phyloP scores from a whole-genome alignment of 495 filamentous ascomycete species.

The Daldinia caldariorum region DNA sequence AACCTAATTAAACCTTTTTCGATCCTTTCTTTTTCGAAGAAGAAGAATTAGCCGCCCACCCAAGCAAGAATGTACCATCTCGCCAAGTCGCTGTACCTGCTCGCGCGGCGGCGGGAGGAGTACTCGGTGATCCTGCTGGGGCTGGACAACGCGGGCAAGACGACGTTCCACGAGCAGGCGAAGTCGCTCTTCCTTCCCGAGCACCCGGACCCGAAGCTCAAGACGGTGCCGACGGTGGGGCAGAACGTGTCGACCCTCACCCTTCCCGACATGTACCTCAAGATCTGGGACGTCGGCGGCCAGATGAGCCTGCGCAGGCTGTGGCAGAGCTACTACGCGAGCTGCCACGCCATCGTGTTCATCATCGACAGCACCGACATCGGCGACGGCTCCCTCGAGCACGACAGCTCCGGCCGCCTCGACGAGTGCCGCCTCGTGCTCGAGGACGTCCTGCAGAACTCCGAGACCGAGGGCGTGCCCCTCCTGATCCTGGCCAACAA shows the following conservation, averaged over 20 bases:
- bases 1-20: not conserved
- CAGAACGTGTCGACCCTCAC: slow-evolving; percentile 94
- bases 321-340: slow-evolving; percentile 95
- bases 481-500: slow-evolving; percentile 95
- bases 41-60: not conserved
- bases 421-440: slow-evolving; percentile 90
- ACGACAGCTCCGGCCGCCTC: slow-evolving; percentile 69
- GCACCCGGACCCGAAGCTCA: slow-evolving; percentile 65
- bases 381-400: slow-evolving; percentile 75
- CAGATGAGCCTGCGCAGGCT: slow-evolving; percentile 88
- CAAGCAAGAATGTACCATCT: slow-evolving; percentile 82
- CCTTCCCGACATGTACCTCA: slow-evolving; percentile 91
- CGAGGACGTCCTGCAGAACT: slow-evolving; percentile 84
- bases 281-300: slow-evolving; percentile 98
- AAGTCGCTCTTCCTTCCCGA: slow-evolving; percentile 83
- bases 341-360: slow-evolving; percentile 96
- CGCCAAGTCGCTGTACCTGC: slow-evolving; percentile 90
- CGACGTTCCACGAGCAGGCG: slow-evolving; percentile 95
- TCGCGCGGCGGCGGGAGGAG: slow-evolving; percentile 97
- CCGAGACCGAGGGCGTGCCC: slow-evolving; percentile 88
- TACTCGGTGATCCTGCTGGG: slow-evolving; percentile 97
- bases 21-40: not conserved
- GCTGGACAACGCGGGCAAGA: slow-evolving; percentile 98
- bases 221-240: slow-evolving; percentile 95
- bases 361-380: slow-evolving; percentile 94